Conservation (phyloP, 2,329 filamentous ascomycete genomes). For the Paracoccidioides brasiliensis region DNA sequence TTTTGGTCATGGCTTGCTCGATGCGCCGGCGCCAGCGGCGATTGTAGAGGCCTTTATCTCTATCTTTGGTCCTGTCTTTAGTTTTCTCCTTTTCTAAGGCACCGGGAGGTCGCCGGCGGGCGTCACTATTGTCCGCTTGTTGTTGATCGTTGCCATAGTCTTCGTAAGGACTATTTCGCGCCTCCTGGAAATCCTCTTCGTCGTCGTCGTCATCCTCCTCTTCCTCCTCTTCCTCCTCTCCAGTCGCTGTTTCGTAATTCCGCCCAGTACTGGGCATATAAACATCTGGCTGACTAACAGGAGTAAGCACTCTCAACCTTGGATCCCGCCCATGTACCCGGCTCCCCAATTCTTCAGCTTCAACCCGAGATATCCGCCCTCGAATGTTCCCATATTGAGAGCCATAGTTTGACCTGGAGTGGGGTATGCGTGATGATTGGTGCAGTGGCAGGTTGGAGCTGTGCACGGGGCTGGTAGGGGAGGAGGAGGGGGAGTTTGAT, state of each 20-base stretch:
- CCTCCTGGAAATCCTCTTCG: conserved; percentile 16
- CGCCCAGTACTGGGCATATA: conserved; percentile 25
- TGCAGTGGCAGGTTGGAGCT: conserved; percentile 18
- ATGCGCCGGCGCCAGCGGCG: conserved; percentile 66
- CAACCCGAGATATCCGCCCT: conserved; percentile 20
- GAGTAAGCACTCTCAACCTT: conserved; percentile 61
- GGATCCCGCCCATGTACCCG: conserved; percentile 33
- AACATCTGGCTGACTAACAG: conserved; percentile 74
- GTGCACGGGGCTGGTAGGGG: conserved; percentile 32
- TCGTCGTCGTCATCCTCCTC: conserved; percentile 26
- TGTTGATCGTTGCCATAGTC: conserved; percentile 24
- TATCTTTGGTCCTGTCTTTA: not conserved
- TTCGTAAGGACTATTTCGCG: conserved; percentile 11
- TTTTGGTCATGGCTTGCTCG: conserved; percentile 71
- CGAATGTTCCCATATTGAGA: conserved; percentile 25
- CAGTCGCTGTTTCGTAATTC: conserved; percentile 28
- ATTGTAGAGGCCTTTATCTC: conserved; percentile 22
- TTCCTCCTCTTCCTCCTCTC: conserved; percentile 24
- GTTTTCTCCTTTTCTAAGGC: not conserved
- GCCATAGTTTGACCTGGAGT: conserved; percentile 9
- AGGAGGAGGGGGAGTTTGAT: conserved; percentile 57
- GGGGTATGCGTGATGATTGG: conserved; percentile 14
- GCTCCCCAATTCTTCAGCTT: conserved; percentile 28
- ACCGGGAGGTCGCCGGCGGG: not conserved
- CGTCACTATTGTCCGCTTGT: conserved; percentile 13